These are phyloP conservation scores for Trichomonas tenax DNA, from an alignment of 208 protist genomes.

Conservation along the genomic window DNA sequence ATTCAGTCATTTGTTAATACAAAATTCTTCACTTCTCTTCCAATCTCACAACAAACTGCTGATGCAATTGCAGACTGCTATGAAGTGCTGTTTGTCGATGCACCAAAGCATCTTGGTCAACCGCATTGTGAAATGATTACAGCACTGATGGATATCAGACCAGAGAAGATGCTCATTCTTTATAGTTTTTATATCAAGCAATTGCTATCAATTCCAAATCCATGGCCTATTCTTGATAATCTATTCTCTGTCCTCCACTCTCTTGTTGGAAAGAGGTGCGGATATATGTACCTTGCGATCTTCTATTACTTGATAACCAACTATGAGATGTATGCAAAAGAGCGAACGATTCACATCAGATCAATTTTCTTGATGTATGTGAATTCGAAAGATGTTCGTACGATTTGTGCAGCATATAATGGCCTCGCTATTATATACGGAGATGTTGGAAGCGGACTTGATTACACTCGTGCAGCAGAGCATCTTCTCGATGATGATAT, in stretches of 20 bases:
- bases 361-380: background rate
- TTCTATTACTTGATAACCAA: background rate
- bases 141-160: background rate
- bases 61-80: background rate
- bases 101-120: background rate
- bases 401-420: background rate
- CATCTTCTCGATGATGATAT: background rate
- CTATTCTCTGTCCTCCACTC: background rate
- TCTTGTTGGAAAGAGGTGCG: background rate
- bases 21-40: background rate
- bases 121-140: background rate
- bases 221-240: background rate
- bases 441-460: background rate
- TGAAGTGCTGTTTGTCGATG: background rate
- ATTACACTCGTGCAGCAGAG: background rate
- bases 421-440: background rate
- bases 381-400: background rate
- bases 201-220: too few relatives aligned
- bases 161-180: background rate
- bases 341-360: background rate
- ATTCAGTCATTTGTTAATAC: background rate
- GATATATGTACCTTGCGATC: background rate
- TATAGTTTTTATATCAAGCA: background rate
- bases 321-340: background rate
- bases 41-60: background rate